Conservation (phyloP, 495 filamentous ascomycete species). For the Aspergillus bridgeri region DNA sequence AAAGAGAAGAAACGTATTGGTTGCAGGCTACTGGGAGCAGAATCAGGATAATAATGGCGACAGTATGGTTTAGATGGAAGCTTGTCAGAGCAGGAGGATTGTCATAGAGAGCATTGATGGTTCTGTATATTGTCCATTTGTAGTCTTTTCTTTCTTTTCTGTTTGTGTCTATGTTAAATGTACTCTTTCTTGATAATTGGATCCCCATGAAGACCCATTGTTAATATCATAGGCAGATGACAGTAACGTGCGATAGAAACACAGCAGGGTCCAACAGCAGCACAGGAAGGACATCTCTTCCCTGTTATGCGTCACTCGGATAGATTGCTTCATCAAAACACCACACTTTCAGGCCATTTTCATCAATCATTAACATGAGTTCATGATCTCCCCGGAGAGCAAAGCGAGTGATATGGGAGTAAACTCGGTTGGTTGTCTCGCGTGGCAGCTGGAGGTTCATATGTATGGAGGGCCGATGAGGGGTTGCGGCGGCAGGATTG, state of each 20-base stretch:
- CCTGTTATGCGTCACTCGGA: not conserved
- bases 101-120: conserved; percentile 17
- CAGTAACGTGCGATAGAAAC: not conserved
- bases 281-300: not conserved
- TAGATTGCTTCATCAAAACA: conserved; percentile 11
- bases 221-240: not conserved
- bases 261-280: not conserved
- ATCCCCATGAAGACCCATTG: not conserved
- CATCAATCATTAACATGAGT: conserved; percentile 15
- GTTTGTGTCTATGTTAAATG: conserved; percentile 15
- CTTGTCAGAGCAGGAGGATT: not conserved
- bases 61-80: not conserved
- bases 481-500: conserved; percentile 9
- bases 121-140: conserved; percentile 26
- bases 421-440: conserved; percentile 6
- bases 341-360: conserved; percentile 17
- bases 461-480: conserved; percentile 10
- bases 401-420: conserved; percentile 6
- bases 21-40: no score
- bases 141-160: conserved; percentile 32
- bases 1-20: no score
- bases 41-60: not conserved
- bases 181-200: conserved; percentile 19
- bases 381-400: conserved; percentile 17
- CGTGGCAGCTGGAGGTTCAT: conserved; percentile 16